Conservation (phyloP, 106 monocot species). For the Dioscorea dumetorum region DNA sequence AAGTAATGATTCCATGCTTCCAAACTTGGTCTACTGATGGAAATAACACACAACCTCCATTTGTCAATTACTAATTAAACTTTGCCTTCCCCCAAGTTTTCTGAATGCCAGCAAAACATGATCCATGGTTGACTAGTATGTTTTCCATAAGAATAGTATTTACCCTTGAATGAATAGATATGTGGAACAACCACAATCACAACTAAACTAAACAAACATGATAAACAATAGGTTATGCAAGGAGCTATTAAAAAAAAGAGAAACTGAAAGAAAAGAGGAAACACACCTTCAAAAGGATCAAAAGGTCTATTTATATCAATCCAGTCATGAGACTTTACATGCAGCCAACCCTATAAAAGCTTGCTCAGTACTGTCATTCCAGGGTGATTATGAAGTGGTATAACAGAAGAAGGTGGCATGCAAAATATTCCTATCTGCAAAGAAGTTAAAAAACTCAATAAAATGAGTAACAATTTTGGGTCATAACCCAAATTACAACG, state of each 20-base stretch:
- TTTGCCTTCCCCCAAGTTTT: too few species aligned
- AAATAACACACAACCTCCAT: too few species aligned
- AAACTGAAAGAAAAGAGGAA: slow-evolving; percentile 3
- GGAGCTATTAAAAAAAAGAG: background rate
- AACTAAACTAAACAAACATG: too few species aligned
- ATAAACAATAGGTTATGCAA: too few species aligned
- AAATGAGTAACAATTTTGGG: background rate
- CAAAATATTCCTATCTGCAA: slow-evolving; percentile 89
- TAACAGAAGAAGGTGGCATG: slow-evolving; percentile 71
- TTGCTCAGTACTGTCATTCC: slow-evolving; percentile 98
- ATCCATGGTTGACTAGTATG: too few species aligned
- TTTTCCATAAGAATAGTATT: too few species aligned
- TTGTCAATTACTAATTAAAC: too few species aligned
- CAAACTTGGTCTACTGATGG: too few species aligned
- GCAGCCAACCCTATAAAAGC: slow-evolving; percentile 73
- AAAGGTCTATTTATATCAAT: slow-evolving; percentile 20
- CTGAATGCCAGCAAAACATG: too few species aligned
- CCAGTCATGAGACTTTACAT: slow-evolving; percentile 92
- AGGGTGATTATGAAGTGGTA: slow-evolving; percentile 96
- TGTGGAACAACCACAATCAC: too few species aligned
- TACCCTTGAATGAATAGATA: too few species aligned
- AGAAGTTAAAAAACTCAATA: slow-evolving; percentile 1
- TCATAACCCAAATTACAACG: background rate
- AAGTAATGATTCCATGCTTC: too few species aligned
- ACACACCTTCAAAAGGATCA: slow-evolving; percentile 37